These are phyloP conservation scores for Tulasnella sp. DNA, from an alignment of 768 basidiomycete genomes.

Conservation along the genomic window DNA sequence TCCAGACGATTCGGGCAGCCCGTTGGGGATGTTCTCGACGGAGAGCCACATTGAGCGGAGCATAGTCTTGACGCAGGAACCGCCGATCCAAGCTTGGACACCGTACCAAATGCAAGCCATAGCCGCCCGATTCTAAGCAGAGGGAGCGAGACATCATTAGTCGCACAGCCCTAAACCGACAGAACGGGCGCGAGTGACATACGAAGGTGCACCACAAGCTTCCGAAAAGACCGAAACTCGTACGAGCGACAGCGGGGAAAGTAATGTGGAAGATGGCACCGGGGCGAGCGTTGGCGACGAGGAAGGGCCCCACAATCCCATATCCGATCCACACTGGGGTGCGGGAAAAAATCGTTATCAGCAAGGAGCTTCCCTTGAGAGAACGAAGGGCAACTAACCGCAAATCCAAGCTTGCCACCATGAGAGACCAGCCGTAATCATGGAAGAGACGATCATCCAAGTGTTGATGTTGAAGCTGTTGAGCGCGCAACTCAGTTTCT, in stretches of 20 bases:
- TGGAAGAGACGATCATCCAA: conserved; percentile 71
- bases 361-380: neutral
- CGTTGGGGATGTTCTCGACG: conserved; percentile 55
- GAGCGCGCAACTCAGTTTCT: conserved; percentile 55
- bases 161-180: neutral
- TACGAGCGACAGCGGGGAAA: conserved; percentile 50
- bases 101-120: conserved; percentile 76
- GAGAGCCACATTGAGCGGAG: conserved; percentile 70
- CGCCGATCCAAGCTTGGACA: conserved; percentile 77
- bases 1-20: conserved; percentile 63
- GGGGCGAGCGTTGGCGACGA: conserved; percentile 68
- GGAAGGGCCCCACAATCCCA: conserved; percentile 52
- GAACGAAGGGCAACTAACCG: conserved; percentile 25
- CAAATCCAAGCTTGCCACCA: conserved; percentile 87
- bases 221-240: conserved; percentile 71
- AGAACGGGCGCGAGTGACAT: conserved; percentile 19
- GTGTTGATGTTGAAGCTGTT: conserved; percentile 75
- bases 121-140: conserved; percentile 45
- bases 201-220: conserved; percentile 67
- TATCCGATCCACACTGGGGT: conserved; percentile 41
- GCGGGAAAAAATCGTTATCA: neutral
- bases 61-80: conserved; percentile 66
- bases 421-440: conserved; percentile 61
- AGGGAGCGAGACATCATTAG: neutral
- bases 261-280: conserved; percentile 71